These are phyloP conservation scores for Sordariomycetes sp. DNA, from an alignment of 2,329 filamentous ascomycete species.

Conservation along the genomic window DNA sequence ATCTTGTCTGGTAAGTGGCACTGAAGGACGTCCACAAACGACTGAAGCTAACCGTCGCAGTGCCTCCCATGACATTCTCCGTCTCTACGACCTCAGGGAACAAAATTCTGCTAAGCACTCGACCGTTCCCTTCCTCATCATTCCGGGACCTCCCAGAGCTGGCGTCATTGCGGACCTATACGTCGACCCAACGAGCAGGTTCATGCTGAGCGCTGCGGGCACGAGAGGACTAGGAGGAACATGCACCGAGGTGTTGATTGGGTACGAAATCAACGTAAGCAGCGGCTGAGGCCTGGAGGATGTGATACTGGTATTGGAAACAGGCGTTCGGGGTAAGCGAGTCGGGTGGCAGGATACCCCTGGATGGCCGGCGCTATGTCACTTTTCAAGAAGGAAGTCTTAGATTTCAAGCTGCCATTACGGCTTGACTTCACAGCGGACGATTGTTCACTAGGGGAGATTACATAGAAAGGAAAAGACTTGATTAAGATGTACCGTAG, in stretches of 20 bases:
- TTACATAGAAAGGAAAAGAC: no score
- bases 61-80: constrained; percentile 86
- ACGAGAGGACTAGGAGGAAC: constrained; percentile 93
- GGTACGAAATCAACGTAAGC: constrained; percentile 75
- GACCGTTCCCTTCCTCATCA: constrained; percentile 87
- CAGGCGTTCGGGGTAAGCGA: no score
- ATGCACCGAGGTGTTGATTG: constrained; percentile 81
- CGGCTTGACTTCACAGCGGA: no score
- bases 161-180: constrained; percentile 83
- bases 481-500: no score
- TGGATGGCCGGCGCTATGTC: no score
- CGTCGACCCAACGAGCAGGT: constrained; percentile 77
- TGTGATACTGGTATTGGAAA: no score
- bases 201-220: constrained; percentile 86
- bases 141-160: constrained; percentile 74
- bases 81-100: constrained; percentile 79
- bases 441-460: no score
- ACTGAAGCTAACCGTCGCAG: constrained; percentile 27
- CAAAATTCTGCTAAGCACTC: constrained; percentile 59
- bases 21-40: constrained; percentile 12
- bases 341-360: no score
- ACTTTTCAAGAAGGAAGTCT: no score
- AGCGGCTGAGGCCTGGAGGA: no score
- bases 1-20: constrained; percentile 62
- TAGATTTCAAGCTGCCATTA: no score